Conservation (phyloP, 106 monocot species). For the Ottelia alismoides region DNA sequence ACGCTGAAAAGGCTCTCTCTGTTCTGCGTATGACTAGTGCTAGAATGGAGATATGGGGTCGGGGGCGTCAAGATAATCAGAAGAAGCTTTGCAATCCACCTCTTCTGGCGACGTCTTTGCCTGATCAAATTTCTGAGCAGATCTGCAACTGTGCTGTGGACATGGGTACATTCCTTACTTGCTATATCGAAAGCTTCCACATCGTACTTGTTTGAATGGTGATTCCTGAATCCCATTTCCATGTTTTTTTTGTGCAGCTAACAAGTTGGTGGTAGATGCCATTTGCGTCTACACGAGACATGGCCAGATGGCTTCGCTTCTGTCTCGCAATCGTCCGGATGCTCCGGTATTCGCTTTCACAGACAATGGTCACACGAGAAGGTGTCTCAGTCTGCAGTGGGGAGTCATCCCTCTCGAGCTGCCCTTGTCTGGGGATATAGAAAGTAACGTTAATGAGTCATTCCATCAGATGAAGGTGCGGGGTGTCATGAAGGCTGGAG, state of each 20-base stretch:
- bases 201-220: not conserved
- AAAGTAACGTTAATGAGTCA: slow-evolving; percentile 12
- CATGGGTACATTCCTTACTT: slow-evolving; percentile 21
- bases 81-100: slow-evolving; percentile 9
- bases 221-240: not conserved
- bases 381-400: slow-evolving; percentile 18
- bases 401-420: slow-evolving; percentile 20
- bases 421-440: slow-evolving; percentile 12
- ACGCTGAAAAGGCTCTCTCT: slow-evolving; percentile 36
- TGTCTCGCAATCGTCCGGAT: slow-evolving; percentile 21
- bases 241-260: slow-evolving; percentile 4
- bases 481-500: slow-evolving; percentile 11
- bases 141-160: slow-evolving; percentile 27
- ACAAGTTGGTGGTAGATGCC: slow-evolving; percentile 24
- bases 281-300: slow-evolving; percentile 28
- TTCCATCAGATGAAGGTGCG: slow-evolving; percentile 13
- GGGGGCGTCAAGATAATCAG: slow-evolving; percentile 29
- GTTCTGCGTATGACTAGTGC: slow-evolving; percentile 25
- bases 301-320: slow-evolving; percentile 26
- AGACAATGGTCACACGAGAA: slow-evolving; percentile 9
- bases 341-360: slow-evolving; percentile 34
- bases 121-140: slow-evolving; percentile 32
- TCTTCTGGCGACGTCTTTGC: slow-evolving; percentile 21
- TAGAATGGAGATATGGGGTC: slow-evolving; percentile 32
- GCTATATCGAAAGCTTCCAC: not conserved